phyloP scores from a whole-genome alignment of 2,329 filamentous ascomycete genomes.

The Cordyceps fumosorosea region DNA sequence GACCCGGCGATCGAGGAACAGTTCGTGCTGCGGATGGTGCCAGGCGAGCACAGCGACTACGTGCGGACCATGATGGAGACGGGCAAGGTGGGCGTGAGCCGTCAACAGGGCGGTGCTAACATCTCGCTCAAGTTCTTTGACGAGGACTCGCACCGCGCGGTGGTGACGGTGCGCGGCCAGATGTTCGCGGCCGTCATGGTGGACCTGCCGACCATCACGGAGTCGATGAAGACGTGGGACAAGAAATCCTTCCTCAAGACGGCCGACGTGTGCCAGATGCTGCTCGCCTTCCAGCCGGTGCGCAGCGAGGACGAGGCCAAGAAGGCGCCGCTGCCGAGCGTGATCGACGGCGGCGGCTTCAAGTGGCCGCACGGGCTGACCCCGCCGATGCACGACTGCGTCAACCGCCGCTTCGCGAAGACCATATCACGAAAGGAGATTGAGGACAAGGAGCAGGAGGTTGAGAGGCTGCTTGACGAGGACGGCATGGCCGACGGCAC shows the following conservation, averaged over 20 bases:
- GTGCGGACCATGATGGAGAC: slow-evolving; percentile 69
- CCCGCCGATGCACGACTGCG: slow-evolving; percentile 79
- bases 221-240: slow-evolving; percentile 92
- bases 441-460: slow-evolving; percentile 74
- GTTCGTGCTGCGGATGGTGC: slow-evolving; percentile 81
- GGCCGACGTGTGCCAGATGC: slow-evolving; percentile 83
- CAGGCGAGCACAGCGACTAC: slow-evolving; percentile 80
- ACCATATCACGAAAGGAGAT: slow-evolving; percentile 77
- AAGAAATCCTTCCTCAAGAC: slow-evolving; percentile 83
- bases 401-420: slow-evolving; percentile 77
- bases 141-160: slow-evolving; percentile 63
- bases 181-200: slow-evolving; percentile 74
- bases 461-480: slow-evolving; percentile 64
- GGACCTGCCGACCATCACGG: slow-evolving; percentile 79
- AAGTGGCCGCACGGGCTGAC: slow-evolving; percentile 83
- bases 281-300: slow-evolving; percentile 67
- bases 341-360: slow-evolving; percentile 57
- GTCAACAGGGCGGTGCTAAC: slow-evolving; percentile 63
- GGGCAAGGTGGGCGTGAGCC: slow-evolving; percentile 64
- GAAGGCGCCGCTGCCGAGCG: slow-evolving; percentile 60
- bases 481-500: slow-evolving; percentile 58
- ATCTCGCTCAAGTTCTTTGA: slow-evolving; percentile 76
- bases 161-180: slow-evolving; percentile 62
- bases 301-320: slow-evolving; percentile 59
- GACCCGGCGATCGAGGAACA: slow-evolving; percentile 88